Evolutionary conservation across 139 green algal genomes (phyloP).

Genomic region (Micromonas commoda): DNA sequence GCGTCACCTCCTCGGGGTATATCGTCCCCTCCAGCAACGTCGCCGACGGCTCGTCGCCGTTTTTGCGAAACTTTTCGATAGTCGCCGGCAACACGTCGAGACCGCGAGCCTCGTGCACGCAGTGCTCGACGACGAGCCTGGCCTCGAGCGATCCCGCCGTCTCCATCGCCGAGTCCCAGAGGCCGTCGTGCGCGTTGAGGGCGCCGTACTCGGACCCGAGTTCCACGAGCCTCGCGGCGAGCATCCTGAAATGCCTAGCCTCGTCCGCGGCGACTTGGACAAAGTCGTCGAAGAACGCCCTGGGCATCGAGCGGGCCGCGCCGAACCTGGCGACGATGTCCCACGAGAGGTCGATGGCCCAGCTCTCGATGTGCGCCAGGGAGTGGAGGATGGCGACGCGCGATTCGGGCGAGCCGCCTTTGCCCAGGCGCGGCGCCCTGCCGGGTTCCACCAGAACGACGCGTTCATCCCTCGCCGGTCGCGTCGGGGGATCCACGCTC

Average conservation of each 20-base stretch:
- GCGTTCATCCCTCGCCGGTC: background rate
- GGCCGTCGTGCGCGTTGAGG: conserved; percentile 68
- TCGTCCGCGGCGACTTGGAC: conserved; percentile 78
- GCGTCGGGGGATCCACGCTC: too few species aligned
- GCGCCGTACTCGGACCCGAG: conserved; percentile 72
- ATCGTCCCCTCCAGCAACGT: conserved; percentile 59
- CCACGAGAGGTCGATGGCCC: conserved; percentile 79
- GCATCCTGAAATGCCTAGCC: conserved; percentile 64
- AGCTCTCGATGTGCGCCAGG: conserved; percentile 69
- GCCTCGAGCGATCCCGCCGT: conserved; percentile 63
- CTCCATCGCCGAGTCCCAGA: conserved; percentile 58
- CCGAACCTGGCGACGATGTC: conserved; percentile 77
- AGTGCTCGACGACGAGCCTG: conserved; percentile 84
- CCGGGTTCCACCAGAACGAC: conserved; percentile 50
- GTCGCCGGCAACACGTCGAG: conserved; percentile 86
- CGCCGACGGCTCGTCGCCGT: conserved; percentile 58
- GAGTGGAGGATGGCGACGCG: conserved; percentile 49
- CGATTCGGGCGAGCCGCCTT: conserved; percentile 50
- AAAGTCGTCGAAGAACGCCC: conserved; percentile 73
- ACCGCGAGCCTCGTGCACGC: conserved; percentile 76
- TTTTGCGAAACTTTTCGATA: conserved; percentile 64
- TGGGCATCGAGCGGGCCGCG: conserved; percentile 46
- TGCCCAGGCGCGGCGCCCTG: conserved; percentile 47
- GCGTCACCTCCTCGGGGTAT: conserved; percentile 81
- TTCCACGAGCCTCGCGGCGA: conserved; percentile 54